Conservation (phyloP, 805 yeast genomes). For the Teunomyces gatunensis region DNA sequence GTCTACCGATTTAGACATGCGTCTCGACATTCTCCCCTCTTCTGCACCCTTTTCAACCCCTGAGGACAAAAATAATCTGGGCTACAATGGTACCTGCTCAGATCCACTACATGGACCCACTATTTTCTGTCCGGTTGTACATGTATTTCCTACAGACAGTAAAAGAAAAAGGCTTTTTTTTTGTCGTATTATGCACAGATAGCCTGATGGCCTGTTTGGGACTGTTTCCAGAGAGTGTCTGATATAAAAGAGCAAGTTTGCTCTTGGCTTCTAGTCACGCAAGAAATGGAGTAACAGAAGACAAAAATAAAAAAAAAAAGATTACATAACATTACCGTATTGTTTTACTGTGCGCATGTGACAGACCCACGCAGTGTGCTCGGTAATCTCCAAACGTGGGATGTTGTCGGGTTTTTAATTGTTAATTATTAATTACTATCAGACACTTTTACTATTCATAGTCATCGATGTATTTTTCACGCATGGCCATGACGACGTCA, state of each 20-base stretch:
- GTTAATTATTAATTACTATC: background rate
- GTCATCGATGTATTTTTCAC: conserved; percentile 21
- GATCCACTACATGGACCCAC: background rate
- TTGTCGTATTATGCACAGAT: background rate
- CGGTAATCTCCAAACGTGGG: too few species aligned
- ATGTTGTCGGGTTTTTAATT: background rate
- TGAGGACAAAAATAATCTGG: too few species aligned
- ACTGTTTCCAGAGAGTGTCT: background rate
- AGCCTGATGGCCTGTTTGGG: background rate
- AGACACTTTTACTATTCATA: conserved; percentile 13
- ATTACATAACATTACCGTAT: too few species aligned
- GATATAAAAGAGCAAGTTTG: background rate
- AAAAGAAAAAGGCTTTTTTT: background rate
- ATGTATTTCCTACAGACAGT: too few species aligned
- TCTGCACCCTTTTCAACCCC: too few species aligned
- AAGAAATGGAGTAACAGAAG: background rate
- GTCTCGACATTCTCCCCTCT: too few species aligned
- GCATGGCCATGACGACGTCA: conserved; percentile 25
- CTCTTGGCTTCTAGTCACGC: background rate
- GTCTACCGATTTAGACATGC: too few species aligned
- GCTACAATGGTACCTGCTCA: too few species aligned
- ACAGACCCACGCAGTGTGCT: too few species aligned
- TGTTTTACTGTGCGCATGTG: too few species aligned
- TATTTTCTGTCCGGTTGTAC: background rate
- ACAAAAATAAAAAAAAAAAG: too few species aligned